These are phyloP conservation scores for Scutellaria barbata DNA, from an alignment of 257 asterid species.

Conservation along the genomic window DNA sequence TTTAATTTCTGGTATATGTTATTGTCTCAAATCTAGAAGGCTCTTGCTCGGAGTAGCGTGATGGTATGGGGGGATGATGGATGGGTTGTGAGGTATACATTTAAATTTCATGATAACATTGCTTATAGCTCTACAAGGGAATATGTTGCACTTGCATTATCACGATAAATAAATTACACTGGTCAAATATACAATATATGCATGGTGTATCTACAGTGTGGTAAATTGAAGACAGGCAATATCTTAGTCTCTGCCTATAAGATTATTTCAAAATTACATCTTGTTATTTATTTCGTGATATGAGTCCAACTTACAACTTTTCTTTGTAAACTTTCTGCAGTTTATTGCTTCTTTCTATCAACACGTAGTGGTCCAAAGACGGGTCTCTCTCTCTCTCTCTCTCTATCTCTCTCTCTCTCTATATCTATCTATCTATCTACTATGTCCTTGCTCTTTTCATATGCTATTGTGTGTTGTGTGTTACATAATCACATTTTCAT, in stretches of 20 bases:
- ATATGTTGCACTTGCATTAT: conserved; percentile 15
- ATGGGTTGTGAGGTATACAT: background rate
- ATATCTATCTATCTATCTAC: background rate
- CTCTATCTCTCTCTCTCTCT: conserved; percentile 1
- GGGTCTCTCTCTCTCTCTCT: conserved; percentile 57
- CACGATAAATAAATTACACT: conserved; percentile 5
- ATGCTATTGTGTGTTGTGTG: conserved; percentile 14
- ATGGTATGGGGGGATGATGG: background rate
- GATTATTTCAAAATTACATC: background rate
- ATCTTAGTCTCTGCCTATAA: conserved; percentile 19
- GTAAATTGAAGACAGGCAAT: background rate
- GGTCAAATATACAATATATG: background rate
- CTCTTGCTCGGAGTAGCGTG: background rate
- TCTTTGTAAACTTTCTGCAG: conserved; percentile 53
- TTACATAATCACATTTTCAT: conserved; percentile 16
- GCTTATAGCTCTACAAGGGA: background rate
- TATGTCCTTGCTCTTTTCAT: conserved; percentile 4
- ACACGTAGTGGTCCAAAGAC: conserved; percentile 93
- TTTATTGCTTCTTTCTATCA: conserved; percentile 95
- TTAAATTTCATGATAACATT: background rate
- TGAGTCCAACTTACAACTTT: conserved; percentile 25
- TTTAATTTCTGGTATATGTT: background rate
- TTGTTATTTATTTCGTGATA: conserved; percentile 19
- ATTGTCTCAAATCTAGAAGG: background rate
- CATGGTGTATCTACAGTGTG: conserved; percentile 5